Evolutionary conservation across 2,329 filamentous ascomycete species (phyloP), one percentile per base, ranked within the genome.

Genomic region (Aspergillus texensis): DNA sequence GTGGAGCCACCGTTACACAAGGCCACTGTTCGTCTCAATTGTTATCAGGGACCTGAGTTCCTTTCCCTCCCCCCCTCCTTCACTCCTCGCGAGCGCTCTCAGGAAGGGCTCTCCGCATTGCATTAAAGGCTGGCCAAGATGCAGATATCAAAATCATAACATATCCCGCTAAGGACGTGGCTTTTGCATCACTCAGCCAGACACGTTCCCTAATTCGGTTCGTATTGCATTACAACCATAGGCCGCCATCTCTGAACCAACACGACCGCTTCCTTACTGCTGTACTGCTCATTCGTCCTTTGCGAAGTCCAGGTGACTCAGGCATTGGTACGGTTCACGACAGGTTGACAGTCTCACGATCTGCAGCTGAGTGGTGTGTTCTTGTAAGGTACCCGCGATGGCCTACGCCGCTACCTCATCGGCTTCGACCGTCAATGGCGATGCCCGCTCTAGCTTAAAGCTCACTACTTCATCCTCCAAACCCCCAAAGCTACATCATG

Each of bases 101-200:
- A 67, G 76, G 75, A 68, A 79, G 78, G 71, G 75, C 75, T 74
- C 75, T 77, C 71, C 74, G 74, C 74, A 75, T 77, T 72, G 70
- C 72, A 77, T 75, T 71, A 70, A 68, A 74, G 68, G 70, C 72
- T 72, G 74, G 77, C 70, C 78, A 80, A 80, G 72, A 80, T 80
- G 78, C 78, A 79, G 73, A 76, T 73, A 77, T 75, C 76, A 76
- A 79, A 72, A 74, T 70, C 72, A 61, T 70, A 72, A 70, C 70
- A 74, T 41, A 72, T 74, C 74, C 73, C 75, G 72, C 73, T 79
- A 74, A 76, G 73, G 74, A 77, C 74, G 74, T 75, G 73, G 74
- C 75, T 77, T 71, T 73, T 73, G 65, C 68, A 72, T 73, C 64
- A 68, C 66, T 66, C 70, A 71, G 68, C 71, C 72, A 69, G 69